phyloP scores from a whole-genome alignment of 768 basidiomycete genomes.

The Xerocomellus chrysenteron region DNA sequence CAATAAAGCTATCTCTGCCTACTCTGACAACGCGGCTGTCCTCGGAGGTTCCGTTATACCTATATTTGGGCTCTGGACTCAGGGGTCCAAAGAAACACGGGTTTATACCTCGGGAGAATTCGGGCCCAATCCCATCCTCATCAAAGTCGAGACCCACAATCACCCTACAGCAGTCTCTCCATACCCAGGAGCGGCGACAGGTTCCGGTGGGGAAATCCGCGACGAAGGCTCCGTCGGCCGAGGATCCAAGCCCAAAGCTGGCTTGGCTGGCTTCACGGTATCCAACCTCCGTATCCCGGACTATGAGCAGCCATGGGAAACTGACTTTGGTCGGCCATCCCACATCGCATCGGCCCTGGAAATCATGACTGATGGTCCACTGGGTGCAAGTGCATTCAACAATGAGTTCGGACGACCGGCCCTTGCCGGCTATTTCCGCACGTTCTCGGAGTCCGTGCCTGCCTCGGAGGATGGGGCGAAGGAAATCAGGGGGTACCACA shows the following conservation, averaged over 20 bases:
- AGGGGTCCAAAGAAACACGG: conserved; percentile 23
- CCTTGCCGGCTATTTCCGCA: conserved; percentile 91
- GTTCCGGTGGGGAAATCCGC: conserved; percentile 96
- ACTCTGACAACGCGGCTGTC: conserved; percentile 98
- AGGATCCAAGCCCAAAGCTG: conserved; percentile 96
- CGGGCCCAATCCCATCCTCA: conserved; percentile 84
- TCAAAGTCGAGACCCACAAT: conserved; percentile 99
- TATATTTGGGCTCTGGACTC: conserved; percentile 61
- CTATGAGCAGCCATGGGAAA: conserved; percentile 93
- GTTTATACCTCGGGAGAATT: conserved; percentile 53
- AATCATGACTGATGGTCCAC: conserved; percentile 96
- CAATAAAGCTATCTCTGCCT: conserved; percentile 88
- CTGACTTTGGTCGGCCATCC: conserved; percentile 82
- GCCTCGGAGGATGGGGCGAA: conserved; percentile 44
- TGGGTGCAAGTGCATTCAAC: conserved; percentile 95
- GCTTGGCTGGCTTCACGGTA: conserved; percentile 88
- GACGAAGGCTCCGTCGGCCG: conserved; percentile 96
- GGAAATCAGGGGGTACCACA: conserved; percentile 94
- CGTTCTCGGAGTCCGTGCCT: conserved; percentile 80
- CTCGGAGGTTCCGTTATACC: conserved; percentile 68
- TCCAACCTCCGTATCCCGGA: conserved; percentile 93
- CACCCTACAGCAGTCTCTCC: conserved; percentile 99
- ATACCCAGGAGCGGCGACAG: conserved; percentile 97
- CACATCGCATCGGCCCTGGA: conserved; percentile 93
- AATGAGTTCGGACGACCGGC: conserved; percentile 98